Evolutionary conservation across 805 yeast genomes (phyloP).

Genomic region (Saturnispora zaruensis): DNA sequence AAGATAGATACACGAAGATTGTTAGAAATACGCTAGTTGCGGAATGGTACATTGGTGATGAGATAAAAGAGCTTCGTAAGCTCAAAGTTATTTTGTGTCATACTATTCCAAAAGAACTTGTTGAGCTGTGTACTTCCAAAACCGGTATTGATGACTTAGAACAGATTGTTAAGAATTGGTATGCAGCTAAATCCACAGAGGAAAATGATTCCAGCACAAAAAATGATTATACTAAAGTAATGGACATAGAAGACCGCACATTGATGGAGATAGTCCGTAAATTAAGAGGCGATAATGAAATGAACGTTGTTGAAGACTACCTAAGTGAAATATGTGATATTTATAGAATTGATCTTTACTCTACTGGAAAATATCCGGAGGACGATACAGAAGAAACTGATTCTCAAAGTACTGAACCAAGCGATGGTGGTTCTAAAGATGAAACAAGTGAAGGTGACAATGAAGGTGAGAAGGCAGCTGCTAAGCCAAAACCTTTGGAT

Average conservation of each 20-base stretch:
- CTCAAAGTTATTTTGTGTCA: slow-evolving; percentile 4
- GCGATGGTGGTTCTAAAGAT: neutral
- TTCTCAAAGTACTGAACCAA: slow-evolving; percentile 5
- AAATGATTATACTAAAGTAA: neutral
- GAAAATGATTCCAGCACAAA: neutral
- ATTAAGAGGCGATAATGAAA: slow-evolving; percentile 24
- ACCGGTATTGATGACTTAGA: slow-evolving; percentile 5
- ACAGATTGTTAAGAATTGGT: neutral
- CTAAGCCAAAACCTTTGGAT: neutral
- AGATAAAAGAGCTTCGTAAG: slow-evolving; percentile 13
- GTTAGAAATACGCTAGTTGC: slow-evolving; percentile 12
- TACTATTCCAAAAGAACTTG: slow-evolving; percentile 6
- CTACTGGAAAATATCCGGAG: slow-evolving; percentile 13
- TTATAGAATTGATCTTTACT: slow-evolving; percentile 23
- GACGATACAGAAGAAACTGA: slow-evolving; percentile 4
- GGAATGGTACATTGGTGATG: slow-evolving; percentile 12
- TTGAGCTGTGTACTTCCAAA: neutral
- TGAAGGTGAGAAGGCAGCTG: no score
- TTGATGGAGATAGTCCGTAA: slow-evolving; percentile 18
- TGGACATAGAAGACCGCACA: slow-evolving; percentile 14
- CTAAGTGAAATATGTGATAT: slow-evolving; percentile 24
- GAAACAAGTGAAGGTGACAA: slow-evolving; percentile 3
- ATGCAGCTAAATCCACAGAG: neutral
- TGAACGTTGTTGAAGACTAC: slow-evolving; percentile 20
- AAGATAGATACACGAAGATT: slow-evolving; percentile 12